A percentile compares a stretch with the other conserved stretches of the same genome.
phyloP scores from a whole-genome alignment of 2,329 filamentous ascomycete species.

The Byssochlamys sp. region DNA sequence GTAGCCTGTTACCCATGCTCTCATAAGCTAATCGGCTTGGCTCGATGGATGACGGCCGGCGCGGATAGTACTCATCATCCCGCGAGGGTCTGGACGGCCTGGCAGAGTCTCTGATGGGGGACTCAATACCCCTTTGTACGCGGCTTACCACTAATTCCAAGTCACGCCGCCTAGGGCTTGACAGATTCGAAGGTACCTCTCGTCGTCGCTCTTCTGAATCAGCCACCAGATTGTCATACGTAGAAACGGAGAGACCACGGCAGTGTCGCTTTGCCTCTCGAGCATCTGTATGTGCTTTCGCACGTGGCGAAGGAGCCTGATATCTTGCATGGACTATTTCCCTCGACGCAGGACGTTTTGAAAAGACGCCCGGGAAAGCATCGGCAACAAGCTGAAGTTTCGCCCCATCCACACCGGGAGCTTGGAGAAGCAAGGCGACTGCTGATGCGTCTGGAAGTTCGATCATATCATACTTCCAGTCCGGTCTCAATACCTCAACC shows the following conservation, averaged over 20 bases:
- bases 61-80: slow-evolving; percentile 43
- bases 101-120: slow-evolving; percentile 7
- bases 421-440: slow-evolving; percentile 32
- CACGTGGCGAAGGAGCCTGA: not conserved
- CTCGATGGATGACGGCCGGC: slow-evolving; percentile 26
- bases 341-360: slow-evolving; percentile 11
- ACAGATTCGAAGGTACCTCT: not conserved
- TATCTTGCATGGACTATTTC: not conserved
- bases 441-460: slow-evolving; percentile 43
- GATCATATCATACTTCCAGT: slow-evolving; percentile 56
- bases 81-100: slow-evolving; percentile 21
- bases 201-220: not conserved
- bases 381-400: slow-evolving; percentile 45
- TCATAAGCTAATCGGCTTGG: slow-evolving; percentile 8
- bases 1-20: slow-evolving; percentile 2
- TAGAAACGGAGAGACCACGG: not conserved
- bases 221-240: not conserved
- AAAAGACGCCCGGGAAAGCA: slow-evolving; percentile 40
- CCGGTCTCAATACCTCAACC: slow-evolving; percentile 21
- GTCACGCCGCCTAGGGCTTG: slow-evolving; percentile 1
- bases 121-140: slow-evolving; percentile 12
- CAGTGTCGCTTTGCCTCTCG: slow-evolving; percentile 2
- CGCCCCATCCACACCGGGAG: slow-evolving; percentile 48
- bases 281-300: not conserved
- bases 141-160: slow-evolving; percentile 13